Evolutionary conservation across 2,329 filamentous ascomycete species (phyloP).

Genomic region (Septoria linicola): DNA sequence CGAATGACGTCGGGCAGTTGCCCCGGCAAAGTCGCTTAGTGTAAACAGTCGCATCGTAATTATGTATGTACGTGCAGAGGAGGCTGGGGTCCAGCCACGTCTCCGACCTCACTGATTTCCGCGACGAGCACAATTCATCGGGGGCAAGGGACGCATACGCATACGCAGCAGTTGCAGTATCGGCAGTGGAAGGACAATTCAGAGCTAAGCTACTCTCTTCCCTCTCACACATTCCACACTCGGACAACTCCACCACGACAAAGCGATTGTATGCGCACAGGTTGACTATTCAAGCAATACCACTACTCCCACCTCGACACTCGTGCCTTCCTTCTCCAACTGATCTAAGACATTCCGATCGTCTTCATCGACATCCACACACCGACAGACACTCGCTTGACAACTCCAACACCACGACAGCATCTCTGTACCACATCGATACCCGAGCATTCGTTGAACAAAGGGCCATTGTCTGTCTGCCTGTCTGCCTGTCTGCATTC

Average conservation of each 20-base stretch:
- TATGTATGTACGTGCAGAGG: too few relatives aligned
- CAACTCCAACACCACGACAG: neutral
- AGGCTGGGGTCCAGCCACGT: conserved; percentile 14
- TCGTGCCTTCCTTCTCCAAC: neutral
- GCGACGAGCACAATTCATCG: too few relatives aligned
- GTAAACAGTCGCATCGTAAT: neutral
- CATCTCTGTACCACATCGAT: conserved; percentile 12
- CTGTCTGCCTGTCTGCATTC: too few relatives aligned
- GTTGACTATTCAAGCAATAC: neutral
- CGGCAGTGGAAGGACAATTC: neutral
- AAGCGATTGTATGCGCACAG: neutral
- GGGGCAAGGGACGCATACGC: conserved; percentile 6
- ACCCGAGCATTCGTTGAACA: too few relatives aligned
- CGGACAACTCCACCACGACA: neutral
- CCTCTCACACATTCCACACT: neutral
- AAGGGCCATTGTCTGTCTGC: too few relatives aligned
- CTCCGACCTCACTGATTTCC: conserved; percentile 19
- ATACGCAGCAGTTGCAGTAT: too few relatives aligned
- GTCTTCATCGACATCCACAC: neutral
- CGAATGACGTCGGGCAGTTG: conserved; percentile 10
- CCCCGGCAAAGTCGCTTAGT: neutral
- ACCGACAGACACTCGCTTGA: neutral
- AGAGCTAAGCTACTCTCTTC: neutral
- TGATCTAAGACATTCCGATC: neutral
- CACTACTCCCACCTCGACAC: neutral